Evolutionary conservation across 2,329 filamentous ascomycete genomes (phyloP).

Genomic region (Paracoccidioides brasiliensis): DNA sequence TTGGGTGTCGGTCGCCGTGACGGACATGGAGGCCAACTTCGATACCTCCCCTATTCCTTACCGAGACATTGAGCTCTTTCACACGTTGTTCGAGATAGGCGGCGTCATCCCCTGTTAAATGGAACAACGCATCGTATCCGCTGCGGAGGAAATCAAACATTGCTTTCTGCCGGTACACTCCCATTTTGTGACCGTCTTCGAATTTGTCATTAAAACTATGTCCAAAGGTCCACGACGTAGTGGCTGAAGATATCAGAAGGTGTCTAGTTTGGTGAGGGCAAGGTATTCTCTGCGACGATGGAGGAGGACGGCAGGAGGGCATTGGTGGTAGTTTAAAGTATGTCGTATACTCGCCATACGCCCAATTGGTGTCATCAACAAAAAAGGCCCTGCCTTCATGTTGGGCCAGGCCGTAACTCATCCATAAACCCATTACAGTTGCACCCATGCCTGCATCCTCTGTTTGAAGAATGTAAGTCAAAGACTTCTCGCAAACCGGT

Average conservation of each 20-base stretch:
- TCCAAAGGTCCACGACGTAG: constrained; percentile 51
- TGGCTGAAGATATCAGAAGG: constrained; percentile 59
- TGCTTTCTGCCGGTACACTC: constrained; percentile 41
- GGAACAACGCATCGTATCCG: constrained; percentile 64
- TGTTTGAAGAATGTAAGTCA: constrained; percentile 68
- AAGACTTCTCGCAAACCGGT: constrained; percentile 52
- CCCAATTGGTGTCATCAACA: constrained; percentile 72
- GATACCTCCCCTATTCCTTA: constrained; percentile 35
- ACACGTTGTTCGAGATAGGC: constrained; percentile 51
- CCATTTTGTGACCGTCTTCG: constrained; percentile 37
- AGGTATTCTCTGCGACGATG: constrained; percentile 62
- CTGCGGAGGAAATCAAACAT: constrained; percentile 55
- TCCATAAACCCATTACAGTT: constrained; percentile 68
- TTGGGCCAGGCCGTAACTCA: constrained; percentile 65
- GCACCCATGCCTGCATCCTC: constrained; percentile 64
- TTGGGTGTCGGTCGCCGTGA: constrained; percentile 64
- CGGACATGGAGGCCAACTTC: constrained; percentile 65
- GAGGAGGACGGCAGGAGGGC: constrained; percentile 56
- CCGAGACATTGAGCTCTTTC: constrained; percentile 39
- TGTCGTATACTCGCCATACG: constrained; percentile 60
- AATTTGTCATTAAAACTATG: constrained; percentile 43
- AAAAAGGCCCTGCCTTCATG: constrained; percentile 67
- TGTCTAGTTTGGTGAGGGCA: constrained; percentile 67
- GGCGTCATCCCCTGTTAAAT: constrained; percentile 51
- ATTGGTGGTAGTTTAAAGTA: constrained; percentile 58